Conservation (phyloP, 2,329 filamentous ascomycete genomes). For the Waltergamsia citrina region DNA sequence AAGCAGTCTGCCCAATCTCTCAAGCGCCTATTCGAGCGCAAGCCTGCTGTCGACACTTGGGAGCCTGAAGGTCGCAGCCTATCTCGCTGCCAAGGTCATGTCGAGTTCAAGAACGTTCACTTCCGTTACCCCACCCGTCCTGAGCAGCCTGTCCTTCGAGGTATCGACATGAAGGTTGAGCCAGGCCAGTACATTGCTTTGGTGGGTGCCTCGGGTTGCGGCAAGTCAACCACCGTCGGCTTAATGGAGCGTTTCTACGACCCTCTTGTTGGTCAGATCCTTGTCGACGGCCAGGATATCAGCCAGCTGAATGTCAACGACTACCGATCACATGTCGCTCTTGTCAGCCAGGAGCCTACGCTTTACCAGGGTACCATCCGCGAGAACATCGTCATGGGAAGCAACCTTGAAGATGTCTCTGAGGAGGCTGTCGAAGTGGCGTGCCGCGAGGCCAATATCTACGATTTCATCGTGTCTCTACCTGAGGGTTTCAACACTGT, state of each 20-base stretch:
- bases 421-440: slow-evolving; percentile 59
- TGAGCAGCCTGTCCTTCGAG: background rate
- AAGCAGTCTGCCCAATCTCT: background rate
- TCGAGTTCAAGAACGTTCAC: slow-evolving; percentile 89
- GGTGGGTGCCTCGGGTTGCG: slow-evolving; percentile 89
- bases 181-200: slow-evolving; percentile 46
- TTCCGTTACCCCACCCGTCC: slow-evolving; percentile 90
- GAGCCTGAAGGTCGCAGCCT: background rate
- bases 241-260: slow-evolving; percentile 94
- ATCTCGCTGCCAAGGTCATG: slow-evolving; percentile 23
- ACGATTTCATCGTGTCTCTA: slow-evolving; percentile 80
- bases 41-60: background rate
- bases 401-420: slow-evolving; percentile 50
- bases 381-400: slow-evolving; percentile 82
- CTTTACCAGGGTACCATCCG: slow-evolving; percentile 86
- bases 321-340: slow-evolving; percentile 73
- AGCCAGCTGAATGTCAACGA: slow-evolving; percentile 73
- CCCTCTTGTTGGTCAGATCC: slow-evolving; percentile 69
- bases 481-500: slow-evolving; percentile 80
- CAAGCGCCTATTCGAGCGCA: background rate
- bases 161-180: slow-evolving; percentile 10
- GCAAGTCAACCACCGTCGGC: slow-evolving; percentile 89
- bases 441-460: slow-evolving; percentile 86
- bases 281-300: slow-evolving; percentile 76
- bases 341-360: slow-evolving; percentile 91